These are phyloP conservation scores for Pelargonium citronellum DNA, from an alignment of 441 rosid species.

Conservation along the genomic window DNA sequence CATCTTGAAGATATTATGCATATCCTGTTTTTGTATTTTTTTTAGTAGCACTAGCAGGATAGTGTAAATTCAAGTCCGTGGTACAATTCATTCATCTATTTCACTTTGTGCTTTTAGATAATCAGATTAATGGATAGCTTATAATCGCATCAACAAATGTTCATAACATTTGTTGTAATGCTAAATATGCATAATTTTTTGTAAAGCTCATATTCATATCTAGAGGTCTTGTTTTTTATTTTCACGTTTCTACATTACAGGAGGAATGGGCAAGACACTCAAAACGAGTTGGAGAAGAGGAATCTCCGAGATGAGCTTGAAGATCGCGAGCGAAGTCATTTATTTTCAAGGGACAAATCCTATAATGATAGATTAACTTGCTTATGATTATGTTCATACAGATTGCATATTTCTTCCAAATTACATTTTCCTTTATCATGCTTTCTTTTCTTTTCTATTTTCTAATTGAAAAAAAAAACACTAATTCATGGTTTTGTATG, in stretches of 20 bases:
- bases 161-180: no score
- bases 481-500: not conserved
- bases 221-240: not conserved
- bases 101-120: no score
- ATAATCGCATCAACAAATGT: no score
- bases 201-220: no score
- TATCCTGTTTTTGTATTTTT: no score
- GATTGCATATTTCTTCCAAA: not conserved
- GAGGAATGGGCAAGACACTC: constrained; percentile 90
- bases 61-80: no score
- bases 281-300: constrained; percentile 73
- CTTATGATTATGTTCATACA: not conserved
- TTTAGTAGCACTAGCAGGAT: no score
- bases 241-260: constrained; percentile 33
- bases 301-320: constrained; percentile 87
- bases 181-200: no score
- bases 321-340: constrained; percentile 84
- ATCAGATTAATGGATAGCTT: no score
- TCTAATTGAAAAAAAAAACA: not conserved
- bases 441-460: not conserved
- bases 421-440: not conserved
- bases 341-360: constrained; percentile 76
- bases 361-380: constrained; percentile 40
- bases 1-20: no score
- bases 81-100: no score